Base-by-base conservation (phyloP, 176 grass and related monocot genomes). In the Neostapfia colusana region DNA sequence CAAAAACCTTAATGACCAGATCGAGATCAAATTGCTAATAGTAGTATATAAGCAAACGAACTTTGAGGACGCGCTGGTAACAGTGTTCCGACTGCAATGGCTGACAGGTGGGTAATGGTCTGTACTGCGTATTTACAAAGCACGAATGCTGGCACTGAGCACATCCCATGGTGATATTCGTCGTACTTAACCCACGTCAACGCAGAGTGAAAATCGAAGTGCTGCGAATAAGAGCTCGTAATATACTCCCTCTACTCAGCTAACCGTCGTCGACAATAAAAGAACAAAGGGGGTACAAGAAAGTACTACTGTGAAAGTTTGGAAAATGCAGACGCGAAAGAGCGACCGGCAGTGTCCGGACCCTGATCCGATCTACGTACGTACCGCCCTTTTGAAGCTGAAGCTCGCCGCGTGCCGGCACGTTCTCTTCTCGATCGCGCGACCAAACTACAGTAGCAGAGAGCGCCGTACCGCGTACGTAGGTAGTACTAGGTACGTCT, bases 1-100 rank as follows among this genome's bases (percentile, higher is more conserved):
- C 64, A 83, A 41, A 65, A 70, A 40, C 16, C 51, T 76, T 83
- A 61, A 77, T 83, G 28, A 11, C 40, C 53, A 48, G 81, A 69
- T 83, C 42, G 39, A 16, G 23, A 83, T 69, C 31, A n/a, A 45
- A 27, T 83, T 59, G 51, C 63, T 71, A 80, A 0, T 39, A 36
- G 28, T 36, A 26, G 7, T 31, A 31, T 31, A 11, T 10, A 59
- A 27, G 2, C 23, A n/a, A 59, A 11, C n/a, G 2, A 23, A 56
- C 4, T 60, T 31, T 35, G 59, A 35, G 8, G 59, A 17, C 17
- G 59, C 59, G 14, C 24, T 60, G 20, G 8, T 56, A 24, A 21
- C 24, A 23, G 2, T 23, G 51, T 0, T 23, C 51, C 7, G 4
- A 9, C 23, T 3, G 20, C 51, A 55, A 14, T n/a, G 51, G 3